Evolutionary conservation across 345 rosid species (phyloP).

Genomic region (Corymbia maculata): DNA sequence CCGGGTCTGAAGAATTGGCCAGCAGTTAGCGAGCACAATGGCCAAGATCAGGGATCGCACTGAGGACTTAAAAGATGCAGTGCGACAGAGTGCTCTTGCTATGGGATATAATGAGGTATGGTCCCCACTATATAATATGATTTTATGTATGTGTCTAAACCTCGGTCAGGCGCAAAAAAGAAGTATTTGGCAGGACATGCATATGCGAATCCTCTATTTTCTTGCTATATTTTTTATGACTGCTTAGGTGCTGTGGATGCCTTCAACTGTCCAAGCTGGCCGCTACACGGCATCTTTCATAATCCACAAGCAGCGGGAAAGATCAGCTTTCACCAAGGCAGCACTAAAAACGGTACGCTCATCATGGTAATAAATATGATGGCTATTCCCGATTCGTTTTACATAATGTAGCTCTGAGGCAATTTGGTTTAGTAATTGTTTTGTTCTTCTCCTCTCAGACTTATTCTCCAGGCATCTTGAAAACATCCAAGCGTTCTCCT

Average conservation of each 20-base stretch:
- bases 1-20: background rate
- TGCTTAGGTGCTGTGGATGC: background rate
- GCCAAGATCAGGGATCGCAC: constrained; percentile 68
- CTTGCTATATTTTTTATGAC: background rate
- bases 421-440: background rate
- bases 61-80: constrained; percentile 80
- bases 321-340: constrained; percentile 50
- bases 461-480: constrained; percentile 28
- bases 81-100: constrained; percentile 47
- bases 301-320: constrained; percentile 58
- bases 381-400: background rate
- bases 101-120: constrained; percentile 62
- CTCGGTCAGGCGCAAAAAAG: background rate
- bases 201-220: background rate
- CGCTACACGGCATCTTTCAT: constrained; percentile 73
- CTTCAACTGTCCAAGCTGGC: constrained; percentile 57
- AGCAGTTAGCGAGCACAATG: constrained; percentile 15
- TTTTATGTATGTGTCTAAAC: background rate
- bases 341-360: constrained; percentile 58
- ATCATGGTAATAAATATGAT: background rate
- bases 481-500: constrained; percentile 14
- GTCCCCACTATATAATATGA: background rate
- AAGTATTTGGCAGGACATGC: background rate
- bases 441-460: background rate
- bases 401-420: background rate